These are phyloP conservation scores for Paraphaeosphaeria minitans DNA, from an alignment of 2,329 filamentous ascomycete species.

Conservation along the genomic window DNA sequence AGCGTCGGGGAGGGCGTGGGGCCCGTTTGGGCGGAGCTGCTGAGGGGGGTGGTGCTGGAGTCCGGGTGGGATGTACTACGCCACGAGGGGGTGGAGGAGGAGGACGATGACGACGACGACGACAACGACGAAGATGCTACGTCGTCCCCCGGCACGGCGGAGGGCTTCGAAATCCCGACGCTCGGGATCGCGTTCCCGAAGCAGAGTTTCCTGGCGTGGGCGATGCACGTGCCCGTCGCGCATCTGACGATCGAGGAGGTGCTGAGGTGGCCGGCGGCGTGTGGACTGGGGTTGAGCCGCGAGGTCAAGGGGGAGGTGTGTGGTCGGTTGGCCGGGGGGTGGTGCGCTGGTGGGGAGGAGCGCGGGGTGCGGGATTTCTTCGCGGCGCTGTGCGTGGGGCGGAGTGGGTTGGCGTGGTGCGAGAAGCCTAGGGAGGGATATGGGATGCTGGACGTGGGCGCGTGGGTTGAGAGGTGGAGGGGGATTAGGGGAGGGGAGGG, in stretches of 20 bases:
- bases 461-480: neutral
- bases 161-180: slow-evolving; percentile 16
- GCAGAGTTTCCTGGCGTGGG: slow-evolving; percentile 13
- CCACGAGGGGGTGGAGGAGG: neutral
- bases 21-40: slow-evolving; percentile 1
- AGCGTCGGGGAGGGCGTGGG: neutral
- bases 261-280: neutral
- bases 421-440: neutral
- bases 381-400: neutral
- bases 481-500: neutral
- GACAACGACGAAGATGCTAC: no score
- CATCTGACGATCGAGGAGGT: slow-evolving; percentile 6
- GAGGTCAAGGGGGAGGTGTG: neutral
- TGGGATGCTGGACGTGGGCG: neutral
- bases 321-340: neutral
- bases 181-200: slow-evolving; percentile 16
- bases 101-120: neutral
- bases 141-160: no score
- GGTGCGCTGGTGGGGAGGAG: neutral
- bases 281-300: neutral
- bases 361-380: neutral
- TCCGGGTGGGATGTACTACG: neutral
- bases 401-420: neutral
- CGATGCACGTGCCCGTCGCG: neutral
- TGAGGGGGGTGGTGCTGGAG: slow-evolving; percentile 4